Evolutionary conservation across 441 rosid species (phyloP).

Genomic region (Eruca vesicaria): DNA sequence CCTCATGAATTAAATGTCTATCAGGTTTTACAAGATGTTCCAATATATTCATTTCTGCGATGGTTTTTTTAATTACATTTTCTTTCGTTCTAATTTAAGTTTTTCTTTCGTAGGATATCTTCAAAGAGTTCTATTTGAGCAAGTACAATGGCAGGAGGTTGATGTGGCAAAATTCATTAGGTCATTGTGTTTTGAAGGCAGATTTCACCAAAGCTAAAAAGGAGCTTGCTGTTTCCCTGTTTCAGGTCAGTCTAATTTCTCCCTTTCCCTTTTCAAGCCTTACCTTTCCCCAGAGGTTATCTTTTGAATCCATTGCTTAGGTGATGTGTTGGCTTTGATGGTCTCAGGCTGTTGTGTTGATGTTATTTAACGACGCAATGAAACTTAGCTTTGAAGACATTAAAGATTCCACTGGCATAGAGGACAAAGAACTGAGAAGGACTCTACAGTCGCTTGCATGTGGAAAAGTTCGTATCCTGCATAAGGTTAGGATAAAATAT

Average conservation of each 20-base stretch:
- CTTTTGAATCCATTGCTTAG: slow-evolving; percentile 27
- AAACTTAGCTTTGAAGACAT: slow-evolving; percentile 93
- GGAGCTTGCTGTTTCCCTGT: slow-evolving; percentile 96
- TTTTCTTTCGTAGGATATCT: slow-evolving; percentile 69
- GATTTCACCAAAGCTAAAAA: slow-evolving; percentile 91
- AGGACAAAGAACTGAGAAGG: slow-evolving; percentile 95
- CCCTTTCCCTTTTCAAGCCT: not conserved
- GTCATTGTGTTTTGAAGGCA: slow-evolving; percentile 94
- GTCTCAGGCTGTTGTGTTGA: slow-evolving; percentile 88
- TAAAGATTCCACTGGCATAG: slow-evolving; percentile 94
- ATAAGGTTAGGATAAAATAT: slow-evolving; percentile 51
- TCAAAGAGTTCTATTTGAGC: slow-evolving; percentile 96
- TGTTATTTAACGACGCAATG: slow-evolving; percentile 96
- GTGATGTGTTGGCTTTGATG: slow-evolving; percentile 2
- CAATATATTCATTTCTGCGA: not conserved
- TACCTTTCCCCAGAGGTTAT: not conserved
- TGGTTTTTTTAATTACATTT: not conserved
- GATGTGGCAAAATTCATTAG: slow-evolving; percentile 99
- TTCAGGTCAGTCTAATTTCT: slow-evolving; percentile 69
- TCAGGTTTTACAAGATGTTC: slow-evolving; percentile 58
- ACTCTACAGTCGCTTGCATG: slow-evolving; percentile 99
- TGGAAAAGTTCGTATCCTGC: slow-evolving; percentile 94
- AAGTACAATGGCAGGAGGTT: slow-evolving; percentile 96
- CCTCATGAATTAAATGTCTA: slow-evolving; percentile 98
- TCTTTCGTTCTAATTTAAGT: not conserved